These are phyloP conservation scores for Debaryomyces udenii DNA, from an alignment of 1,139 yeast species.

Conservation along the genomic window DNA sequence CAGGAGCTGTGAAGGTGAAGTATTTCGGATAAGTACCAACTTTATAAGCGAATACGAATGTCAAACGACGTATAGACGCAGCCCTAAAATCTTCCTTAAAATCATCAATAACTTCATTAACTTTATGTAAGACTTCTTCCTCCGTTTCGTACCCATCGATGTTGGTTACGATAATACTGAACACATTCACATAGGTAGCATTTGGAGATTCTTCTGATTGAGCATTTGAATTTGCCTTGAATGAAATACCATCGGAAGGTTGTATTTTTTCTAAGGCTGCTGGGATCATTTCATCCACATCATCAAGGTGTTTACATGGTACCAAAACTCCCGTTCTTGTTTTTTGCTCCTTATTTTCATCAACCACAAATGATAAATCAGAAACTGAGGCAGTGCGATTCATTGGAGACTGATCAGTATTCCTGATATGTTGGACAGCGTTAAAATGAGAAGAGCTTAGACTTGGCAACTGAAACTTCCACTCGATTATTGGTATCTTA, in stretches of 20 bases:
- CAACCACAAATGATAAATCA: conserved; percentile 84
- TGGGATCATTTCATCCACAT: conserved; percentile 77
- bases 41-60: conserved; percentile 83
- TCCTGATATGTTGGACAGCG: conserved; percentile 57
- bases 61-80: conserved; percentile 84
- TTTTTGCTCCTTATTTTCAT: conserved; percentile 51
- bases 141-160: conserved; percentile 77
- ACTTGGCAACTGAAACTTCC: conserved; percentile 90
- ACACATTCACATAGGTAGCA: conserved; percentile 62
- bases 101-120: conserved; percentile 68
- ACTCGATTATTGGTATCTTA: conserved; percentile 71
- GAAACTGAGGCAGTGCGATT: conserved; percentile 91
- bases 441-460: conserved; percentile 67
- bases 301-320: conserved; percentile 84
- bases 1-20: conserved; percentile 92
- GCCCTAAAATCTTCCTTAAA: conserved; percentile 68
- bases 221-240: conserved; percentile 36
- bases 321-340: conserved; percentile 86
- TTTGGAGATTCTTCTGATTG: conserved; percentile 35
- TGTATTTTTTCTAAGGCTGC: conserved; percentile 78
- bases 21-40: conserved; percentile 92
- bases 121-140: conserved; percentile 63
- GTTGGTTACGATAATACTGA: conserved; percentile 74
- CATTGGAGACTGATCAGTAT: conserved; percentile 42
- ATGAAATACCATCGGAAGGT: conserved; percentile 41